Conservation (phyloP, 169 alveolate genomes). For the Haemoproteus tartakovskyi region DNA sequence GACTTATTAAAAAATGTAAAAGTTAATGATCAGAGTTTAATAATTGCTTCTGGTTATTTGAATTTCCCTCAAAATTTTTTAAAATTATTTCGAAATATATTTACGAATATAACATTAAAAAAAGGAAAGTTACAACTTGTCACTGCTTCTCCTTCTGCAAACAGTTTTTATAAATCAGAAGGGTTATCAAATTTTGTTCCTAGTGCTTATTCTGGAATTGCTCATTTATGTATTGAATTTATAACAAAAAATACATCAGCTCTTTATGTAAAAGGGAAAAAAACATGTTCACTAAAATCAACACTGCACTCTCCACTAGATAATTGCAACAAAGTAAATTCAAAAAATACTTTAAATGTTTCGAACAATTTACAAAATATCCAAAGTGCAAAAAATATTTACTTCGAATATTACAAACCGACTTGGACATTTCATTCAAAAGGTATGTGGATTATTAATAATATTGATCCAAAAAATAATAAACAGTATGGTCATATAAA, state of each 20-base stretch:
- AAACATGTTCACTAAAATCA: too few species aligned
- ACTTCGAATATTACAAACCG: conserved; percentile 51
- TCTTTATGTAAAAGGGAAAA: too few species aligned
- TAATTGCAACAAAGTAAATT: too few species aligned
- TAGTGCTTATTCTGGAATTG: conserved; percentile 21
- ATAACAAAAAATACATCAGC: too few species aligned
- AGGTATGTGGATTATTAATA: conserved; percentile 52
- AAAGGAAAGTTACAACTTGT: conserved; percentile 65
- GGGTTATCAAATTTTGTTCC: conserved; percentile 56
- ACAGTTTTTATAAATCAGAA: conserved; percentile 69
- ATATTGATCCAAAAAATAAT: conserved; percentile 57
- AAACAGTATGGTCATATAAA: conserved; percentile 36
- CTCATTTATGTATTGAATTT: conserved; percentile 40
- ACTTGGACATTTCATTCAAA: conserved; percentile 60
- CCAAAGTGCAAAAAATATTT: conserved; percentile 3
- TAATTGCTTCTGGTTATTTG: conserved; percentile 77
- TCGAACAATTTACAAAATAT: conserved; percentile 22
- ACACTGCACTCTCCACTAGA: too few species aligned
- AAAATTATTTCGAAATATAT: conserved; percentile 63
- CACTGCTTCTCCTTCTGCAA: conserved; percentile 78
- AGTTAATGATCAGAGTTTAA: conserved; percentile 65
- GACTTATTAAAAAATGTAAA: conserved; percentile 63
- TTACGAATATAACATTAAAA: conserved; percentile 26
- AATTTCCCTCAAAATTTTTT: conserved; percentile 72
- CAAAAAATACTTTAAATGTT: conserved; percentile 15